Evolutionary conservation across 1,284 basidiomycete species (phyloP).

Genomic region (Puccinia novopanici): DNA sequence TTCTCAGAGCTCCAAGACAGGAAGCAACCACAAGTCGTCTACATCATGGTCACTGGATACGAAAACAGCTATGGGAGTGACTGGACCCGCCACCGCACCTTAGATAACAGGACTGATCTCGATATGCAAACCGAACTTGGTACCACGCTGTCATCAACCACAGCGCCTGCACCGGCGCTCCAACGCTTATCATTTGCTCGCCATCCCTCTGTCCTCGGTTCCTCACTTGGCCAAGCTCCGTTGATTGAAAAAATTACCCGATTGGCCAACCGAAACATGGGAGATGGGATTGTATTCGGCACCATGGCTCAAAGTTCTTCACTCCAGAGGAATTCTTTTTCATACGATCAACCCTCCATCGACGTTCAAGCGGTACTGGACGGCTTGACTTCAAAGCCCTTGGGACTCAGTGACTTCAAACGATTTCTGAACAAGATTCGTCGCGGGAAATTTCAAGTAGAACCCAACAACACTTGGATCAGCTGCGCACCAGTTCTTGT

Average conservation of each 20-base stretch:
- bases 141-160: conserved; percentile 17
- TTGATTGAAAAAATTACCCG: conserved; percentile 15
- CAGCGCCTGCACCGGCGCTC: conserved; percentile 13
- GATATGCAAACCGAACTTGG: conserved; percentile 25
- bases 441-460: neutral
- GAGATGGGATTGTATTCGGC: conserved; percentile 14
- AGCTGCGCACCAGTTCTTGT: conserved; percentile 13
- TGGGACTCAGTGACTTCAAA: conserved; percentile 21
- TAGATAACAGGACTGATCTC: neutral
- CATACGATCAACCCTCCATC: neutral
- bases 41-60: conserved; percentile 17
- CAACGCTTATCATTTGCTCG: conserved; percentile 48
- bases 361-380: conserved; percentile 43
- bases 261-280: conserved; percentile 12
- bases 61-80: conserved; percentile 38
- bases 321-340: neutral
- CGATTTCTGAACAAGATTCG: conserved; percentile 29
- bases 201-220: conserved; percentile 41
- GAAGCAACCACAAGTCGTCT: neutral
- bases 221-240: conserved; percentile 13
- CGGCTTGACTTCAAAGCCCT: conserved; percentile 25
- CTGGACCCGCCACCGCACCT: conserved; percentile 37
- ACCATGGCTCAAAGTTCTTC: conserved; percentile 8
- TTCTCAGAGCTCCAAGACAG: neutral
- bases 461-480: conserved; percentile 21